Evolutionary conservation across 1,284 basidiomycete genomes (phyloP), one percentile per base, ranked within the genome.

Genomic region (Malassezia restricta): DNA sequence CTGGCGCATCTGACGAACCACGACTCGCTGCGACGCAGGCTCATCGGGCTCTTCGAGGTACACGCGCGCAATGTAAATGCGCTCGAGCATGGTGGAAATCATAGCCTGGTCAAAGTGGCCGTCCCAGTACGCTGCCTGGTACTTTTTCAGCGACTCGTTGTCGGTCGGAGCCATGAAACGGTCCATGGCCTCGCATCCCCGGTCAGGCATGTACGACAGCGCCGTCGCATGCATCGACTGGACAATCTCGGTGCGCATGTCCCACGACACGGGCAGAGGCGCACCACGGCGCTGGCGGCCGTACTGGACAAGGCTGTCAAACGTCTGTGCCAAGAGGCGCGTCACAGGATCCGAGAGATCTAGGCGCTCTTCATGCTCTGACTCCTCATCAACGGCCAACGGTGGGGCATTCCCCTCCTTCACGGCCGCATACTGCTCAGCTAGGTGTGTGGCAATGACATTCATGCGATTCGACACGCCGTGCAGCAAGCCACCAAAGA

Each of bases 261-360:
- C 47, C 53, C 48, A 50, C 40, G 53, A 55, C 0, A 55, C 53
- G 6, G 53, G 48, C 32, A 55, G n/a, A 8, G 43, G 53, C 32
- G 53, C 48, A 4, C 53, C 53, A 15, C 53, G 47, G 43, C 53
- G 53, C 49, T 55, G 48, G 39, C 48, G 53, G 9, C 53, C 53
- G 40, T 45, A 55, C 20, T 45, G 28, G 9, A 55, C 47, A 24
- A 50, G 9, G 12, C 47, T 47, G 40, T 55, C 53, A 29, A 55
- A 49, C 6, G 47, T 46, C 12, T 20, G 20, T n/a, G 53, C 43
- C 3, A 55, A 39, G 7, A 55, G 40, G 31, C 47, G 53, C 8
- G 42, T 32, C 14, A 55, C 53, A 8, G 53, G 53, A 37, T 55
- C 53, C 31, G 38, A 30, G 27, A 43, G 31, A 9, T 55, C 53